Base-by-base conservation (phyloP, 2,329 filamentous ascomycete genomes). In the Myriosclerotinia curreyana region DNA sequence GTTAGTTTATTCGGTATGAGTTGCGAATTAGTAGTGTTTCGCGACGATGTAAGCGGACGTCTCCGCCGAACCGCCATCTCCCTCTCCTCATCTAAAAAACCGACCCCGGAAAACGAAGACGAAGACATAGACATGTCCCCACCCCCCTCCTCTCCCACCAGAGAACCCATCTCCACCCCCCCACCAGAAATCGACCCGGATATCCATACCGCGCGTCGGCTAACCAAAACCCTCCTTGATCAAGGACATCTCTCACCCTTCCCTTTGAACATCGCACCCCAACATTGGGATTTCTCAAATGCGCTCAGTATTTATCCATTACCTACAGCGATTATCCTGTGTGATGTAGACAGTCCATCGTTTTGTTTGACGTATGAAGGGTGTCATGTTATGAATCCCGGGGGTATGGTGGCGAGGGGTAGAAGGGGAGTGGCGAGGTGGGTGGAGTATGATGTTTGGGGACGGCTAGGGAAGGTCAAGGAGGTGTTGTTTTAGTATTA, bases 321-420 rank as follows among this genome's bases (percentile, higher is more conserved):
- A 36, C 95, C 95, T 2, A 94, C 91, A 25, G 86, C 90, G 0
- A 80, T 98, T 72, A 85, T 96, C 20, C 78, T 99, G 5, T 88
- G 92, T 2, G 95, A 99, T 77, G 81, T 89, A 0, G 91, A 93
- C 50, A 87, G 89, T 12, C 87, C 90, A 17, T 83, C 92, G 0
- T 99, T 96, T 73, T 89, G 89, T 62, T 80, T 97, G 68, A 96
- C 91, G 17, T 98, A 98, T 73, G 94, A 96, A 76, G 94, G 93
- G 0, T 98, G 95, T 73, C 91, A 95, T 78, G 93, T 97, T 42
- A 88, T 99, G 84, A 99, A 99, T 75, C 93, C 95, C 0, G 92
- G 92, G 7, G 82, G 83, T 56, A 76, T 99, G 58, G 82, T 96
- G 31, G 86, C 91, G 0, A 79, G 84, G 0, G 88, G 87, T 0